These are phyloP conservation scores for Ogataea glucozyma DNA, from an alignment of 805 yeast genomes.

Conservation along the genomic window DNA sequence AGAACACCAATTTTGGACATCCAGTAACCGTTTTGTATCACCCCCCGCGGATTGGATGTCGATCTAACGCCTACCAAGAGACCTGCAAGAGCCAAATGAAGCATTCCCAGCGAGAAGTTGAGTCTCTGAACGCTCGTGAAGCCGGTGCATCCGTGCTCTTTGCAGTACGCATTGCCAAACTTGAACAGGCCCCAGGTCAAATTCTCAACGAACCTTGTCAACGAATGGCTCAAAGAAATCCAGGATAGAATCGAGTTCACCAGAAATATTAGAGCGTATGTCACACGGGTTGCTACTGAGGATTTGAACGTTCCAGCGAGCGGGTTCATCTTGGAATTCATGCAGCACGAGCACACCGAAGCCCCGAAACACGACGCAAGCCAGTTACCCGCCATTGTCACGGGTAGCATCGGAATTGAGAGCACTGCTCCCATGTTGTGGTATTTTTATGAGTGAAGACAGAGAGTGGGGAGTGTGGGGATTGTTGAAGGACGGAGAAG, in stretches of 20 bases:
- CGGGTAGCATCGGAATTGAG: slow-evolving; percentile 67
- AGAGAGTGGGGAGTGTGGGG: background rate
- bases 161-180: slow-evolving; percentile 56
- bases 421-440: slow-evolving; percentile 65
- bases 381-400: slow-evolving; percentile 57
- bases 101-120: slow-evolving; percentile 80
- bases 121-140: slow-evolving; percentile 93
- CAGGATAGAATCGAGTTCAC: slow-evolving; percentile 84
- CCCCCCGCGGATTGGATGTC: slow-evolving; percentile 74
- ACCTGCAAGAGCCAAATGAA: slow-evolving; percentile 72
- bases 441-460: background rate
- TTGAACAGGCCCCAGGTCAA: slow-evolving; percentile 69
- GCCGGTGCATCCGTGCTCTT: slow-evolving; percentile 82
- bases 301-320: slow-evolving; percentile 55
- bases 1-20: slow-evolving; percentile 66
- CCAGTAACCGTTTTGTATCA: slow-evolving; percentile 93
- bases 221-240: slow-evolving; percentile 85
- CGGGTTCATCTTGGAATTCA: slow-evolving; percentile 35
- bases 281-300: slow-evolving; percentile 78
- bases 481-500: background rate
- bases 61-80: slow-evolving; percentile 74
- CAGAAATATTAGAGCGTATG: slow-evolving; percentile 78
- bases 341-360: slow-evolving; percentile 69
- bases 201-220: slow-evolving; percentile 69
- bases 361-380: slow-evolving; percentile 81